A percentile compares a stretch with the other conserved stretches of the same genome.
phyloP scores from a whole-genome alignment of 306 rosid species.

The Luffa acutangula region DNA sequence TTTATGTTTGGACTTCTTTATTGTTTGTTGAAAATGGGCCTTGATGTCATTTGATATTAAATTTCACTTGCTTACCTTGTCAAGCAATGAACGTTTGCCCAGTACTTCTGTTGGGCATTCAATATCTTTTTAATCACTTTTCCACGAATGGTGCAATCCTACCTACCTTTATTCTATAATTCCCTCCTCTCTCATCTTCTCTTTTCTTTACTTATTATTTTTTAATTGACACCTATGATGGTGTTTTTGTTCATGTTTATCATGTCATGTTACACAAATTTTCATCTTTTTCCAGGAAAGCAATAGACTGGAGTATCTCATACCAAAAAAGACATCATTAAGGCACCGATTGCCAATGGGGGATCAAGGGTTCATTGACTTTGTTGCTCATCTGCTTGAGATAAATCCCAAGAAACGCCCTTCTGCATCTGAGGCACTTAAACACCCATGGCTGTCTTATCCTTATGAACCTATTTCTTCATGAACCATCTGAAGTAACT shows the following conservation, averaged over 20 bases:
- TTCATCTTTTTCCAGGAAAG: slow-evolving; percentile 48
- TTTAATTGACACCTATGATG: not conserved
- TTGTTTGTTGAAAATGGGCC: not conserved
- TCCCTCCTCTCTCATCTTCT: not conserved
- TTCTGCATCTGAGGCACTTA: slow-evolving; percentile 84
- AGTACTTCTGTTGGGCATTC: not conserved
- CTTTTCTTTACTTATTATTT: not conserved
- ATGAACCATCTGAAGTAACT: slow-evolving; percentile 26
- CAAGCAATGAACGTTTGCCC: not conserved
- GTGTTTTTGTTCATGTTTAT: slow-evolving; percentile 3
- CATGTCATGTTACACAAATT: slow-evolving; percentile 4
- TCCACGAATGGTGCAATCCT: not conserved
- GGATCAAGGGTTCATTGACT: slow-evolving; percentile 95
- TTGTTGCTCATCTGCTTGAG: slow-evolving; percentile 79
- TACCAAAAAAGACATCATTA: slow-evolving; percentile 89
- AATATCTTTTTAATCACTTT: not conserved
- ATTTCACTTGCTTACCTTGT: not conserved
- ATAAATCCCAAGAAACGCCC: slow-evolving; percentile 93
- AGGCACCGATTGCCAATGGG: slow-evolving; percentile 98
- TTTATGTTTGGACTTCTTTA: not conserved
- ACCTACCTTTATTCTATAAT: not conserved
- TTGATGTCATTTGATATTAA: not conserved
- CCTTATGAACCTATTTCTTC: slow-evolving; percentile 97
- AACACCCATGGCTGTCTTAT: slow-evolving; percentile 95
- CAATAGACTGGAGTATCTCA: slow-evolving; percentile 82